Evolutionary conservation across 176 grass and related monocot genomes (phyloP), one percentile per base, ranked within the genome.

Genomic region (Phoenix roebelenii): DNA sequence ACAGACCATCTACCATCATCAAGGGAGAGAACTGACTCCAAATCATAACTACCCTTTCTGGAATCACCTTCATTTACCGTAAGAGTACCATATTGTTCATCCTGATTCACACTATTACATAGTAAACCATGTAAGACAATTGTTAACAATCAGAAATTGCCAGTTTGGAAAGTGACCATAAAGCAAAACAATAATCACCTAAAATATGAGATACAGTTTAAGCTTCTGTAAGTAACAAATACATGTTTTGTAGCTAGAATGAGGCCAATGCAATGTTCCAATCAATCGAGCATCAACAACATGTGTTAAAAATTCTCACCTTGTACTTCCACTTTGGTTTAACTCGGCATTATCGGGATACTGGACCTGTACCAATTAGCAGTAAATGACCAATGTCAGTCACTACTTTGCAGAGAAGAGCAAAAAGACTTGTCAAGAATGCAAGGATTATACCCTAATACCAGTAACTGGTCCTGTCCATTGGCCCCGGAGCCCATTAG

Each of bases 11-110:
- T 77, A 71, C 92, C 92, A 83, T 97, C 87, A 85, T 97, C 87
- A 72, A 97, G 92, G 72, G 93, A 98, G 55, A 98, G 84, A 75
- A 98, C 78, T 18, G 88, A 88, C 60, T 89, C 80, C 77, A 92
- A 76, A 76, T 98, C 84, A 39, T 98, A 81, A 52, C 68, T 82
- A 16, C 66, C 83, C 52, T 72, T 78, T 71, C 29, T 68, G 52
- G 59, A 71, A 35, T 64, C 76, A 62, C 75, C 66, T 5, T 61
- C 39, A 67, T 75, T 66, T 60, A 70, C 26, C 23, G 18, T 44
- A 82, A 29, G 65, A 25, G 72, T 48, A 74, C 57, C 76, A 83
- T 69, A 59, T 51, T 54, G 61, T 57, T 3, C 77, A 78, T 82
- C 80, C 81, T 97, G 81, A 62, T 85, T 88, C 59, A 70, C 63